Conservation (phyloP, 805 yeast species). For the Schwanniomyces occidentalis region DNA sequence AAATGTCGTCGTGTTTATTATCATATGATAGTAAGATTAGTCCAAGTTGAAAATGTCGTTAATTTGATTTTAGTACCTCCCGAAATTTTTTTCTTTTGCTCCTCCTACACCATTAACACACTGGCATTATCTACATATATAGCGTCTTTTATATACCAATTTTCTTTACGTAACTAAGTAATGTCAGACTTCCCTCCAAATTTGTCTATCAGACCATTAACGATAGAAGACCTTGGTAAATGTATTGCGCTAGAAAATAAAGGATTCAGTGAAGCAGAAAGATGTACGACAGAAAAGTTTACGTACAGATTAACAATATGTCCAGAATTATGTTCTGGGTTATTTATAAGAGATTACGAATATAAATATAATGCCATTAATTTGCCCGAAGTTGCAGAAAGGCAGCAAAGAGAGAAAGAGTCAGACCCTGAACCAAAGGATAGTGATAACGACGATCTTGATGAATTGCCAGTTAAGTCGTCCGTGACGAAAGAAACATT, state of each 20-base stretch:
- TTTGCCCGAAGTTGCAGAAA: conserved; percentile 40
- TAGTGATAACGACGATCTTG: conserved; percentile 31
- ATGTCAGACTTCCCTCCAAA: conserved; percentile 50
- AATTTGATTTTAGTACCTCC: background rate
- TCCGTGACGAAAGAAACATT: conserved; percentile 60
- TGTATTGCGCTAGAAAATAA: conserved; percentile 59
- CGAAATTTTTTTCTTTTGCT: background rate
- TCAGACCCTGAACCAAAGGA: conserved; percentile 16
- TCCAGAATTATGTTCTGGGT: conserved; percentile 89
- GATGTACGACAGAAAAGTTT: conserved; percentile 62
- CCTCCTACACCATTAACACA: background rate
- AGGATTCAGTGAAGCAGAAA: conserved; percentile 72
- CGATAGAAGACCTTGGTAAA: conserved; percentile 68
- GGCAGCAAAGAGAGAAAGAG: conserved; percentile 27
- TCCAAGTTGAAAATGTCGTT: background rate
- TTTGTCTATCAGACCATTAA: conserved; percentile 68
- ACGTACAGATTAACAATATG: conserved; percentile 73
- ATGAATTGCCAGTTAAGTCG: conserved; percentile 47
- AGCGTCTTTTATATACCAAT: background rate
- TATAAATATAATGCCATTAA: conserved; percentile 43
- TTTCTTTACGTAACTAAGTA: background rate
- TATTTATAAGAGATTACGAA: conserved; percentile 72
- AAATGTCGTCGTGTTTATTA: no score
- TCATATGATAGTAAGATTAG: no score
- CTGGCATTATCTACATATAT: background rate